phyloP scores from a whole-genome alignment of 768 basidiomycete genomes.

The Stropharia rugosoannulata region DNA sequence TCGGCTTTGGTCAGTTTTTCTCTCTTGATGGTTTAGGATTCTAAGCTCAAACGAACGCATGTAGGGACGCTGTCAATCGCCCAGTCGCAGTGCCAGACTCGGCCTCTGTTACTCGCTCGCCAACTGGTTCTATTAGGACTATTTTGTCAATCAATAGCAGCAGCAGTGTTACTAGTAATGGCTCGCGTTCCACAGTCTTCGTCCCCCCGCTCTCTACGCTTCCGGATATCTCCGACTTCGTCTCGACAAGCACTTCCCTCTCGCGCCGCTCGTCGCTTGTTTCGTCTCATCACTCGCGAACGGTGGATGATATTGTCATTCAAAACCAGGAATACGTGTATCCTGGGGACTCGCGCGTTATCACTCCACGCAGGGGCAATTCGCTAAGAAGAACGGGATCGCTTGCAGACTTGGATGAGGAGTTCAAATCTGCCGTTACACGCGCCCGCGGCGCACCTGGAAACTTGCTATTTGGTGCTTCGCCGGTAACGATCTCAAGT shows the following conservation, averaged over 20 bases:
- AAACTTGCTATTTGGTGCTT: slow-evolving; percentile 32
- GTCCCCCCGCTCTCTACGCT: slow-evolving; percentile 73
- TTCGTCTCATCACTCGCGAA: slow-evolving; percentile 61
- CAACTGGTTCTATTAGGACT: slow-evolving; percentile 62
- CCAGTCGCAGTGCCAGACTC: slow-evolving; percentile 44
- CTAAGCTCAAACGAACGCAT: background rate
- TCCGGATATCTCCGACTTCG: slow-evolving; percentile 68
- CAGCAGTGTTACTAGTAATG: slow-evolving; percentile 40
- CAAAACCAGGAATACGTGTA: slow-evolving; percentile 66
- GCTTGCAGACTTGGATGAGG: slow-evolving; percentile 68
- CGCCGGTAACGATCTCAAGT: slow-evolving; percentile 74
- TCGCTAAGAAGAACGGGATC: slow-evolving; percentile 61
- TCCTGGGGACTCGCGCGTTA: slow-evolving; percentile 71
- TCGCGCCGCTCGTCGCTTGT: slow-evolving; percentile 34
- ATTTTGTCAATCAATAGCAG: slow-evolving; percentile 58
- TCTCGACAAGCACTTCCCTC: slow-evolving; percentile 31
- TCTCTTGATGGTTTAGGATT: slow-evolving; percentile 4
- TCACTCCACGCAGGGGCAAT: slow-evolving; percentile 56
- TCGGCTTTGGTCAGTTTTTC: slow-evolving; percentile 70
- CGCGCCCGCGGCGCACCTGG: slow-evolving; percentile 41
- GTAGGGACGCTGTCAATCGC: slow-evolving; percentile 78
- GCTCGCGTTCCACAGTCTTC: slow-evolving; percentile 74
- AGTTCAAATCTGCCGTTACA: slow-evolving; percentile 49
- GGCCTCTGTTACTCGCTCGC: slow-evolving; percentile 50
- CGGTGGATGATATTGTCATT: slow-evolving; percentile 74